Percentiles rank a stretch among this genome's conserved stretches.
Conservation (phyloP, 192 early-diverging fungal genomes). For the Coemansia sp. region DNA sequence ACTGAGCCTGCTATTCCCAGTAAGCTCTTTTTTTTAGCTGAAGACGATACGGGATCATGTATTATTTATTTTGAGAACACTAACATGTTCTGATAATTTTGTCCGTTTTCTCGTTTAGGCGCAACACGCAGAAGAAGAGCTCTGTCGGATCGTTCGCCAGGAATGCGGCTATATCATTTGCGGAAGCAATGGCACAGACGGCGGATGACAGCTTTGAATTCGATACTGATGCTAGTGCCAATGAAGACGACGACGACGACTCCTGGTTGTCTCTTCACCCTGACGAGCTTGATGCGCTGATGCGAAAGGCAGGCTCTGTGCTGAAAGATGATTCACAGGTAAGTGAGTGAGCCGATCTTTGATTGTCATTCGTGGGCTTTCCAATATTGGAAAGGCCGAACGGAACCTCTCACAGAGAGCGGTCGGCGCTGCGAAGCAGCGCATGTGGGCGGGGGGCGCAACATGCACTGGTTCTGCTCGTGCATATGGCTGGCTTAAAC, state of each 20-base stretch:
- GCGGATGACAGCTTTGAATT: neutral
- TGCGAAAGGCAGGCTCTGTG: constrained; percentile 49
- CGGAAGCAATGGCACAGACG: constrained; percentile 9
- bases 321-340: constrained; percentile 41
- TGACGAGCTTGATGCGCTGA: constrained; percentile 44
- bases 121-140: constrained; percentile 14
- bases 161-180: constrained; percentile 14
- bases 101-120: constrained; percentile 12
- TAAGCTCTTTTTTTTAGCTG: neutral
- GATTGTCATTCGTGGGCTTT: neutral
- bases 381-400: neutral
- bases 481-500: constrained; percentile 10
- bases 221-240: constrained; percentile 1
- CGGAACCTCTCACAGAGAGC: neutral
- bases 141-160: constrained; percentile 19
- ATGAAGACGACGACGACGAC: constrained; percentile 23
- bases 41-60: too few species aligned
- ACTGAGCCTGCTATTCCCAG: neutral
- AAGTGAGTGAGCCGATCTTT: constrained; percentile 3
- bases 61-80: too few species aligned
- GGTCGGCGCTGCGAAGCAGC: neutral
- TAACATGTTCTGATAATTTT: neutral
- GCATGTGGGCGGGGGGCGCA: too few species aligned
- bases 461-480: neutral
- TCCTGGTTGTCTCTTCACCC: constrained; percentile 50